phyloP scores from a whole-genome alignment of 2,329 filamentous ascomycete species.

The Alternaria arbusti region DNA sequence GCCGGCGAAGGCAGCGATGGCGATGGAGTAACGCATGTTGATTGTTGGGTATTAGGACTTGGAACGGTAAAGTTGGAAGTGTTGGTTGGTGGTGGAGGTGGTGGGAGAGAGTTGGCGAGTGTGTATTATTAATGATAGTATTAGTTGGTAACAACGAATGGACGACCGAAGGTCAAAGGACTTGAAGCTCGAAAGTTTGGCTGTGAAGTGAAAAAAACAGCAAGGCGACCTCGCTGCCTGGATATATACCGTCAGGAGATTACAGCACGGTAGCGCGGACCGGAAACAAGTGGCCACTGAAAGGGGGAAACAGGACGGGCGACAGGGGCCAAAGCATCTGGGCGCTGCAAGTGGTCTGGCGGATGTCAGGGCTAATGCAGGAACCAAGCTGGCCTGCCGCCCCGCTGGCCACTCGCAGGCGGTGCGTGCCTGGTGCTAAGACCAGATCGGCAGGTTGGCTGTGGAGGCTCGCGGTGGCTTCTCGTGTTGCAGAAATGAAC shows the following conservation, averaged over 20 bases:
- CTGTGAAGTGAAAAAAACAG: conserved; percentile 44
- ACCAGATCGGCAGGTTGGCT: conserved; percentile 35
- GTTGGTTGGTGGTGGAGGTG: conserved; percentile 13
- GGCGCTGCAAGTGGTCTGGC: conserved; percentile 38
- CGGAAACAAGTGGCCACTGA: conserved; percentile 42
- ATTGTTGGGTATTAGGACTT: conserved; percentile 42
- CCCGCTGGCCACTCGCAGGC: conserved; percentile 32
- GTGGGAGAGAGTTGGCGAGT: conserved; percentile 21
- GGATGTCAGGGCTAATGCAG: conserved; percentile 44
- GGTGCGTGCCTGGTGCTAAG: conserved; percentile 35
- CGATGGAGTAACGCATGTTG: conserved; percentile 50
- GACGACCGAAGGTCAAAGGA: conserved; percentile 51
- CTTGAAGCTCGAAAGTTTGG: conserved; percentile 47
- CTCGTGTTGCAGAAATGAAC: conserved; percentile 45
- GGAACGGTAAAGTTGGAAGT: conserved; percentile 26
- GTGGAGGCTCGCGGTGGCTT: conserved; percentile 32
- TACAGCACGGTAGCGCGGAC: conserved; percentile 44
- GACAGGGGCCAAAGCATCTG: conserved; percentile 34
- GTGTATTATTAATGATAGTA: conserved; percentile 49
- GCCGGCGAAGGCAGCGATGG: conserved; percentile 42
- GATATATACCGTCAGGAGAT: conserved; percentile 50
- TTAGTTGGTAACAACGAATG: conserved; percentile 51
- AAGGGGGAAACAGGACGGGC: conserved; percentile 36
- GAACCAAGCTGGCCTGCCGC: conserved; percentile 40
- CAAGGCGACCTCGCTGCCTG: conserved; percentile 22